A percentile compares a stretch with the other conserved stretches of the same genome.
Evolutionary conservation across 208 protist genomes (phyloP).

Genomic region (Leishmania aethiopica): DNA sequence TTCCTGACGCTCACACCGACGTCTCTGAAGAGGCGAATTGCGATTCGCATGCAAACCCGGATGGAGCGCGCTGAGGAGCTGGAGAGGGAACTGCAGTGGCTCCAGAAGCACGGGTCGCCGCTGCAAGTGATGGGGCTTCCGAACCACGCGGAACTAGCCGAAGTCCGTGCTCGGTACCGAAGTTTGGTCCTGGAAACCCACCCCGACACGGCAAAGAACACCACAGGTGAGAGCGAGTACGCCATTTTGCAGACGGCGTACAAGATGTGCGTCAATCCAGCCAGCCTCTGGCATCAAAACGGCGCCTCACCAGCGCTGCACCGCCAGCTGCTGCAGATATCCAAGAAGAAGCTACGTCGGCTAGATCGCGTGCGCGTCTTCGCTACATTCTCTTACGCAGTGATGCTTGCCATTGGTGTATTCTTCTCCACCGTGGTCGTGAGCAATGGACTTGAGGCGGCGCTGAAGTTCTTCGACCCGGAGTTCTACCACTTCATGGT

Average conservation of each 20-base stretch:
- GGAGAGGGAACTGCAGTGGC: conserved; percentile 76
- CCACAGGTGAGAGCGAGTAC: conserved; percentile 47
- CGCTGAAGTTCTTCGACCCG: conserved; percentile 72
- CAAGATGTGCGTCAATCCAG: conserved; percentile 58
- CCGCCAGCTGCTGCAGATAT: conserved; percentile 36
- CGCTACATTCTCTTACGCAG: conserved; percentile 58
- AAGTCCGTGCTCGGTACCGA: conserved; percentile 76
- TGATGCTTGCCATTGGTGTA: conserved; percentile 53
- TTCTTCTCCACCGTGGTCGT: conserved; percentile 69
- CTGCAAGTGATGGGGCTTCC: conserved; percentile 82
- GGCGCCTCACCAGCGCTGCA: conserved; percentile 66
- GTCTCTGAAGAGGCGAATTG: conserved; percentile 40
- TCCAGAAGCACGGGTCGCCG: conserved; percentile 73
- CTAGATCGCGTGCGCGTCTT: conserved; percentile 55
- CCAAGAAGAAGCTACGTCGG: conserved; percentile 29
- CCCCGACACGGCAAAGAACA: conserved; percentile 59
- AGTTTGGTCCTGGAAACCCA: conserved; percentile 76
- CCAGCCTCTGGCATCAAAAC: conserved; percentile 84
- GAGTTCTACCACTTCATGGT: conserved; percentile 83
- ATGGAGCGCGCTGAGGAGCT: conserved; percentile 66
- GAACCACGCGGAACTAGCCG: conserved; percentile 68
- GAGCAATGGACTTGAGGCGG: conserved; percentile 48
- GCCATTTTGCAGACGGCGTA: conserved; percentile 74
- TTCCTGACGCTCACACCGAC: conserved; percentile 46
- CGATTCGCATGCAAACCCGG: conserved; percentile 49